Conservation (phyloP, 805 yeast genomes). For the Saccharomyces paradoxus region DNA sequence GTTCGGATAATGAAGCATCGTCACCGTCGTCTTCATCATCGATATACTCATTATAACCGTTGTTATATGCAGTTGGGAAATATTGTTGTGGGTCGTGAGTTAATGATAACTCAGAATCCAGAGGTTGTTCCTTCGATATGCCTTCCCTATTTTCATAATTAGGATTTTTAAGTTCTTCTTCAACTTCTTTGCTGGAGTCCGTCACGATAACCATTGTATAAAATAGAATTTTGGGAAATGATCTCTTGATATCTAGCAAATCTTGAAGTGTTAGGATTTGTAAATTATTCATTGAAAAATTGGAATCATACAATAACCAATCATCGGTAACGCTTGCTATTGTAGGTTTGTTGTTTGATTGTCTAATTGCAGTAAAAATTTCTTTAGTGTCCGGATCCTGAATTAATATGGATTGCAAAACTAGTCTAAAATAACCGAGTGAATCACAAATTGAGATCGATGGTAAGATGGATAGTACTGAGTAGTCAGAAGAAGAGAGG, state of each 20-base stretch:
- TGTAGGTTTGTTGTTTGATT: slow-evolving; percentile 21
- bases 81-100: slow-evolving; percentile 11
- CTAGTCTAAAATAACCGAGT: slow-evolving; percentile 27
- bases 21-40: slow-evolving; percentile 22
- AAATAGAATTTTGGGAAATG: slow-evolving; percentile 12
- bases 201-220: slow-evolving; percentile 15
- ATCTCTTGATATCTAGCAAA: slow-evolving; percentile 9
- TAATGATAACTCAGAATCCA: slow-evolving; percentile 3
- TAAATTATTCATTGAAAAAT: slow-evolving; percentile 32
- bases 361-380: slow-evolving; percentile 28
- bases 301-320: slow-evolving; percentile 35
- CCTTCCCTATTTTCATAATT: background rate
- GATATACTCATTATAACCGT: slow-evolving; percentile 1
- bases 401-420: slow-evolving; percentile 28
- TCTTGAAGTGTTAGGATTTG: slow-evolving; percentile 14
- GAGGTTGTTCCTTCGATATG: background rate
- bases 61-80: slow-evolving; percentile 3
- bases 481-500: slow-evolving; percentile 8
- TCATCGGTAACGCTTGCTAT: slow-evolving; percentile 32
- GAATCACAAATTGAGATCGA: slow-evolving; percentile 25
- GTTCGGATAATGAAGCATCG: slow-evolving; percentile 9
- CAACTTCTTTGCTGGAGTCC: background rate
- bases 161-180: background rate
- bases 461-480: slow-evolving; percentile 24
- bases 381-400: slow-evolving; percentile 20